Percentiles rank a stretch among this genome's conserved stretches.
Evolutionary conservation across 768 basidiomycete genomes (phyloP).

Genomic region (Agrocybe chaxingu): DNA sequence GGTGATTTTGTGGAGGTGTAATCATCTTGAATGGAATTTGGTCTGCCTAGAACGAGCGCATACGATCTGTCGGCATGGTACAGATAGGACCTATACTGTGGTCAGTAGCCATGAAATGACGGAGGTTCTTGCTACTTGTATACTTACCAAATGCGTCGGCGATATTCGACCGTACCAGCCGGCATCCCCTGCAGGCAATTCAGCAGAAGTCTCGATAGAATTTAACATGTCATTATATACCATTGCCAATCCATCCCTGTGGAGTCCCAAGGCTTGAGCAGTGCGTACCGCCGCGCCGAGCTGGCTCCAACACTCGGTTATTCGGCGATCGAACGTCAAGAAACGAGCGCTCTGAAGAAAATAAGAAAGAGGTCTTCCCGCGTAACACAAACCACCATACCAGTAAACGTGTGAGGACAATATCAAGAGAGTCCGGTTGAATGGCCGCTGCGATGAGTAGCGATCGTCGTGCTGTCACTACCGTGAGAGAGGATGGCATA

Average conservation of each 20-base stretch:
- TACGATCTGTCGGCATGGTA: slow-evolving; percentile 95
- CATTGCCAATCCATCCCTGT: slow-evolving; percentile 83
- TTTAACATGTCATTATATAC: slow-evolving; percentile 35
- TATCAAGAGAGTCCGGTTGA: slow-evolving; percentile 87
- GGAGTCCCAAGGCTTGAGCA: slow-evolving; percentile 89
- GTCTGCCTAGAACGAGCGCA: slow-evolving; percentile 87
- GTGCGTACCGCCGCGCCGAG: slow-evolving; percentile 90
- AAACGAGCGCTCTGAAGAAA: slow-evolving; percentile 48
- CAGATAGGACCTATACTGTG: slow-evolving; percentile 61
- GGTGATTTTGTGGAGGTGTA: slow-evolving; percentile 83
- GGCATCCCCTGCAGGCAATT: slow-evolving; percentile 56
- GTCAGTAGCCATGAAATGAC: neutral
- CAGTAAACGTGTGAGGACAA: slow-evolving; percentile 88
- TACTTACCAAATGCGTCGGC: slow-evolving; percentile 81
- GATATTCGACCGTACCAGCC: slow-evolving; percentile 77
- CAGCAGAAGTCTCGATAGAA: neutral
- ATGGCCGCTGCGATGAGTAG: slow-evolving; percentile 91
- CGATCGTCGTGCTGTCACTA: slow-evolving; percentile 68
- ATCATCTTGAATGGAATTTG: slow-evolving; percentile 84
- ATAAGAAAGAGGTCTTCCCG: neutral
- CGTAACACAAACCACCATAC: slow-evolving; percentile 39
- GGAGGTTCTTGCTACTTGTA: neutral
- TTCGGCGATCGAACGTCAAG: slow-evolving; percentile 72
- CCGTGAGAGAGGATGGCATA: slow-evolving; percentile 10
- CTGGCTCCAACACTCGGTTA: slow-evolving; percentile 96